Evolutionary conservation across 148 eudicot genomes (phyloP).

Genomic region (Rhododendron griersonianum): DNA sequence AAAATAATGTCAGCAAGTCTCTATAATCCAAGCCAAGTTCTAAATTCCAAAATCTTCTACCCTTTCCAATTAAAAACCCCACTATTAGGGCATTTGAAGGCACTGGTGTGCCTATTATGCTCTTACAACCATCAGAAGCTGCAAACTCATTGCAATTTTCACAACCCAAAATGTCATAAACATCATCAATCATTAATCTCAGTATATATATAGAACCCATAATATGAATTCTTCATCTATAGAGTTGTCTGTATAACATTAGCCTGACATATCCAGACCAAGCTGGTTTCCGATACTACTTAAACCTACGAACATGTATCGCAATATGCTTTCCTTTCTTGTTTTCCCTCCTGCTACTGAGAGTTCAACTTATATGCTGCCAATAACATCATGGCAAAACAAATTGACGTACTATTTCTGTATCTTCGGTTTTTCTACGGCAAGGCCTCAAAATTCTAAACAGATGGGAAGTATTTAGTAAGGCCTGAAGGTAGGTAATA

Average conservation of each 20-base stretch:
- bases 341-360: not conserved
- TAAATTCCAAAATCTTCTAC: too few relatives aligned
- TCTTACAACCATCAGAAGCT: not conserved
- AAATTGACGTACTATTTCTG: not conserved
- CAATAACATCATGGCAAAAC: not conserved
- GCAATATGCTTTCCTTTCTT: not conserved
- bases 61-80: too few relatives aligned
- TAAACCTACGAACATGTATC: not conserved
- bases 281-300: not conserved
- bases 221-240: not conserved
- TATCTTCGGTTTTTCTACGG: not conserved
- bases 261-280: not conserved
- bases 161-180: not conserved
- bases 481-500: conserved; percentile 68
- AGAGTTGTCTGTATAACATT: not conserved
- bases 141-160: not conserved
- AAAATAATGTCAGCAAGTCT: too few relatives aligned
- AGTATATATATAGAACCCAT: not conserved
- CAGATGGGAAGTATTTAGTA: conserved; percentile 71
- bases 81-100: not conserved
- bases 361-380: not conserved
- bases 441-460: conserved; percentile 19
- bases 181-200: not conserved
- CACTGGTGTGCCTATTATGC: not conserved
- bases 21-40: too few relatives aligned